These are phyloP conservation scores for Verbascum thapsus DNA, from an alignment of 257 asterid species.

Conservation along the genomic window DNA sequence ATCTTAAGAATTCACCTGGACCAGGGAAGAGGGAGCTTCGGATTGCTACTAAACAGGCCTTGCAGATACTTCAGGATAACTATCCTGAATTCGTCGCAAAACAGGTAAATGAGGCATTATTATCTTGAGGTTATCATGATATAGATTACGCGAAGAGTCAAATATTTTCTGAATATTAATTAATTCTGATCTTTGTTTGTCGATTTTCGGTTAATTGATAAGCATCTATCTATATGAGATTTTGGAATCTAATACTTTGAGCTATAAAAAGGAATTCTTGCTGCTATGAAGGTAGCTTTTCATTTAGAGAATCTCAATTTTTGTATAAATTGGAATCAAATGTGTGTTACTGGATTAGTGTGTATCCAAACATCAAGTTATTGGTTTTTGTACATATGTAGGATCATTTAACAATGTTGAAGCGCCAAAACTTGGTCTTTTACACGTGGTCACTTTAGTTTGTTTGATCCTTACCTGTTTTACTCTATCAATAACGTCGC, in stretches of 20 bases:
- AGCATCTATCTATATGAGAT: too few relatives aligned
- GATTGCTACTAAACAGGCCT: slow-evolving; percentile 77
- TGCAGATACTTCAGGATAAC: slow-evolving; percentile 89
- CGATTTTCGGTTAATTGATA: background rate
- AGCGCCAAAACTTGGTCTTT: too few relatives aligned
- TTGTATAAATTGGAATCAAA: too few relatives aligned
- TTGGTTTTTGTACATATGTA: too few relatives aligned
- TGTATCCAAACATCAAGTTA: too few relatives aligned
- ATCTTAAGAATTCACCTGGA: slow-evolving; percentile 89
- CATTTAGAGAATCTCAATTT: too few relatives aligned
- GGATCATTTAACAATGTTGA: too few relatives aligned
- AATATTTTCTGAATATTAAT: too few relatives aligned
- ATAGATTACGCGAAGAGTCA: too few relatives aligned
- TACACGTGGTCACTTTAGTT: too few relatives aligned
- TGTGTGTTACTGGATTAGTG: too few relatives aligned
- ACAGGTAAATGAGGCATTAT: slow-evolving; percentile 52
- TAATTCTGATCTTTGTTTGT: background rate
- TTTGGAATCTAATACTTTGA: too few relatives aligned
- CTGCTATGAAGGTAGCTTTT: background rate
- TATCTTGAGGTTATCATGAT: background rate
- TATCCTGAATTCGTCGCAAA: slow-evolving; percentile 91
- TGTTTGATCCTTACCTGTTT: slow-evolving; percentile 2
- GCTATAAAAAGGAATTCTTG: slow-evolving; percentile 17
- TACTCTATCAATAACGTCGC: background rate
- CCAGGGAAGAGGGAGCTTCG: slow-evolving; percentile 76